phyloP scores from a whole-genome alignment of 495 filamentous ascomycete species.

The Aspergillus wentii region DNA sequence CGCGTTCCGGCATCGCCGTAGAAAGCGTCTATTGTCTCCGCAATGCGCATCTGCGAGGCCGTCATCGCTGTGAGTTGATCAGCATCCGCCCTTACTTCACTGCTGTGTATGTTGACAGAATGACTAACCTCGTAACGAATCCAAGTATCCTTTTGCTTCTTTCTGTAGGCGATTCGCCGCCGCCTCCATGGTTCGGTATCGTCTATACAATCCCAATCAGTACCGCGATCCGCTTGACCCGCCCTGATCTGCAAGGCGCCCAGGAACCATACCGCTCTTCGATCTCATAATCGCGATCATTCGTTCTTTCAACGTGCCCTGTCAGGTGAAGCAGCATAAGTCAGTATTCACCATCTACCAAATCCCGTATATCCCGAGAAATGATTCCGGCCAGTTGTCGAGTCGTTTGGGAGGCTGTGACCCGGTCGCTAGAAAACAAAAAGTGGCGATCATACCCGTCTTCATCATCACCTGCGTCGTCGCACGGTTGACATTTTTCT shows the following conservation, averaged over 20 bases:
- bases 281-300: slow-evolving; percentile 97
- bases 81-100: slow-evolving; percentile 4
- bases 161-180: slow-evolving; percentile 89
- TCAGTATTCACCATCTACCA: slow-evolving; percentile 9
- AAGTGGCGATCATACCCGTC: slow-evolving; percentile 74
- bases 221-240: slow-evolving; percentile 2
- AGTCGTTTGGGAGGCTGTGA: no score
- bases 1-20: slow-evolving; percentile 93
- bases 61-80: slow-evolving; percentile 74
- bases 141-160: slow-evolving; percentile 95
- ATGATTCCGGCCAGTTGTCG: no score
- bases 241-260: no score
- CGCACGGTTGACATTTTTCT: slow-evolving; percentile 97
- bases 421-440: no score
- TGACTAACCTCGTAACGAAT: slow-evolving; percentile 78
- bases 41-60: slow-evolving; percentile 98
- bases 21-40: slow-evolving; percentile 98
- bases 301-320: slow-evolving; percentile 97
- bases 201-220: slow-evolving; percentile 43
- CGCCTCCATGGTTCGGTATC: slow-evolving; percentile 94
- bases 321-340: no score
- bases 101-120: background rate
- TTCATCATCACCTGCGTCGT: slow-evolving; percentile 99
- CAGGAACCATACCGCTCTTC: slow-evolving; percentile 71
- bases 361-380: slow-evolving; percentile 1